A percentile compares a stretch with the other conserved stretches of the same genome.
phyloP scores from a whole-genome alignment of 371 early-diverging fungal genomes.

The Syncephalastrum contaminatum region DNA sequence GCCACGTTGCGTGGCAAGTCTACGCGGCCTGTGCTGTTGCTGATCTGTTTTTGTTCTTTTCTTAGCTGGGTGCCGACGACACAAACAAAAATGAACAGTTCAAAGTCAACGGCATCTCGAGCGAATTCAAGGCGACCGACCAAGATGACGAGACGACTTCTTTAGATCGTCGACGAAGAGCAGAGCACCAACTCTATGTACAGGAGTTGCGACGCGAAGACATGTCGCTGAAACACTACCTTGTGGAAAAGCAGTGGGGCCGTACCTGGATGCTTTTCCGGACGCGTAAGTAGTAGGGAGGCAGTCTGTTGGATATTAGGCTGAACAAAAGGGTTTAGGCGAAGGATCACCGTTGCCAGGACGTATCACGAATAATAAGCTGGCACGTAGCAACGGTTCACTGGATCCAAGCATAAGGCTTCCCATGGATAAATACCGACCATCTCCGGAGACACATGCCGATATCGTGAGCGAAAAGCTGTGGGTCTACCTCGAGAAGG shows the following conservation, averaged over 20 bases:
- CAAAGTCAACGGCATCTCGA: conserved; percentile 11
- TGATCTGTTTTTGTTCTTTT: neutral
- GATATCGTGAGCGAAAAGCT: conserved; percentile 44
- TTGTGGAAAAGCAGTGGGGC: conserved; percentile 45
- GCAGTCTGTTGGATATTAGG: neutral
- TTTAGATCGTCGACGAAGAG: conserved; percentile 42
- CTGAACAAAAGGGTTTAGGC: conserved; percentile 15
- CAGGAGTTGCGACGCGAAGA: conserved; percentile 46
- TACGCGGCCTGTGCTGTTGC: no score
- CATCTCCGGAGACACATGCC: conserved; percentile 46
- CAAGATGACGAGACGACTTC: neutral
- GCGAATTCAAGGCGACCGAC: no score
- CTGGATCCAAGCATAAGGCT: conserved; percentile 42
- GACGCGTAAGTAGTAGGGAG: conserved; percentile 32
- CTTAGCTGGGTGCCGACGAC: conserved; percentile 19
- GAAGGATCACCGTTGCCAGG: conserved; percentile 43
- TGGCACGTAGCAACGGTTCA: conserved; percentile 36
- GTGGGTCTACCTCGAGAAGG: conserved; percentile 34
- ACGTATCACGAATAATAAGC: conserved; percentile 32
- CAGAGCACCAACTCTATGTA: conserved; percentile 40
- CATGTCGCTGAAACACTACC: conserved; percentile 38
- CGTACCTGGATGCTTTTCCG: conserved; percentile 47
- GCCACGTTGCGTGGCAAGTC: no score
- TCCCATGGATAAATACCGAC: conserved; percentile 45
- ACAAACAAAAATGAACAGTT: conserved; percentile 14